These are phyloP conservation scores for Metarhizium guizhouense DNA, from an alignment of 2,329 filamentous ascomycete species.

Conservation along the genomic window DNA sequence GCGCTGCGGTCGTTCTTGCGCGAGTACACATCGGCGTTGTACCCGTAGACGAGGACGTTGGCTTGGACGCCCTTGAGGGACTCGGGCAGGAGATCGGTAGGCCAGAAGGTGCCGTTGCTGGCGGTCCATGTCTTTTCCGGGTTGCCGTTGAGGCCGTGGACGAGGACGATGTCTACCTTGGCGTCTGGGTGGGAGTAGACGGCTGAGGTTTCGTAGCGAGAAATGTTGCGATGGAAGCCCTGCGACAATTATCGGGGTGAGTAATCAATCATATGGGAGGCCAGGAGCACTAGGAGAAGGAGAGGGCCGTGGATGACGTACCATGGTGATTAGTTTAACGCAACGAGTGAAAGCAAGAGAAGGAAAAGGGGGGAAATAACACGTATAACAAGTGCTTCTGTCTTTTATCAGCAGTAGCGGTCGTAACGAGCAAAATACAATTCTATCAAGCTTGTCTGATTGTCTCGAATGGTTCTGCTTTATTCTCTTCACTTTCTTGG, in stretches of 20 bases:
- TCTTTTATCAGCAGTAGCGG: background rate
- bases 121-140: conserved; percentile 55
- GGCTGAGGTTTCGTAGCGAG: conserved; percentile 48
- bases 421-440: too few relatives aligned
- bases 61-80: conserved; percentile 48
- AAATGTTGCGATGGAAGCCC: conserved; percentile 27
- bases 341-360: background rate
- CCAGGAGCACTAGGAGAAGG: background rate
- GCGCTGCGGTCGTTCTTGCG: conserved; percentile 40
- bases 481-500: background rate
- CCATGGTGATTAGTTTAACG: background rate
- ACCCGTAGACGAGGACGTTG: conserved; percentile 63
- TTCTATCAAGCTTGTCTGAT: too few relatives aligned
- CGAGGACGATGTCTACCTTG: conserved; percentile 56
- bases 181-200: conserved; percentile 52
- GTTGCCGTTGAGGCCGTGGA: conserved; percentile 62
- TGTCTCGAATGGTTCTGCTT: background rate
- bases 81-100: conserved; percentile 54
- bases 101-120: conserved; percentile 57
- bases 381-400: background rate
- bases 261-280: background rate
- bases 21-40: conserved; percentile 58
- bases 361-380: too few relatives aligned
- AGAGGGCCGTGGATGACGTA: background rate
- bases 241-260: conserved; percentile 14